Evolutionary conservation across 1,284 basidiomycete species (phyloP).

Genomic region (Phylloporus sp.): DNA sequence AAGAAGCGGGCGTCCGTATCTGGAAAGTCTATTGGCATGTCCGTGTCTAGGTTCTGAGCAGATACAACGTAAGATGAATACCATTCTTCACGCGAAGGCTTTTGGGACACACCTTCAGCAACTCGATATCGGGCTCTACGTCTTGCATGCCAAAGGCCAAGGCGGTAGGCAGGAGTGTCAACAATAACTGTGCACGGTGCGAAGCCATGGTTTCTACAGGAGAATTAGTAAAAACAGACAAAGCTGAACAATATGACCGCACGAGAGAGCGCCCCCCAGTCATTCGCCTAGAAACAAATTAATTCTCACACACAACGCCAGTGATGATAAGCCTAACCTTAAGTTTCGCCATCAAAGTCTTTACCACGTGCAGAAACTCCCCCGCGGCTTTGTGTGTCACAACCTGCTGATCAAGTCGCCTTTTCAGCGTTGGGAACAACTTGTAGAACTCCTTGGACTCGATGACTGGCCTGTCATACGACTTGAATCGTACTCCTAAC

Average conservation of each 20-base stretch:
- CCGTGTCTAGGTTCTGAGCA: constrained; percentile 58
- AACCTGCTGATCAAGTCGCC: background rate
- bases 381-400: background rate
- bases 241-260: constrained; percentile 23
- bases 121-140: constrained; percentile 52
- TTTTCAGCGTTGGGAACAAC: background rate
- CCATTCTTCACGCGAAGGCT: background rate
- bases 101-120: constrained; percentile 50
- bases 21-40: constrained; percentile 43
- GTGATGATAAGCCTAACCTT: background rate
- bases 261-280: constrained; percentile 71
- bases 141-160: constrained; percentile 56
- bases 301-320: background rate
- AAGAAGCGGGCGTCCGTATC: constrained; percentile 50
- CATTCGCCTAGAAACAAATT: constrained; percentile 53
- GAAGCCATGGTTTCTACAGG: constrained; percentile 60
- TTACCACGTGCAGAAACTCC: background rate
- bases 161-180: constrained; percentile 51
- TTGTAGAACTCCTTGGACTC: background rate
- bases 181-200: constrained; percentile 57
- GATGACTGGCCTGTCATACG: background rate
- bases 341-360: background rate
- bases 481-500: background rate
- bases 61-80: background rate
- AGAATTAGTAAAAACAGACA: constrained; percentile 4